phyloP scores from a whole-genome alignment of 257 asterid species.

The Solanum corneliomulleri region DNA sequence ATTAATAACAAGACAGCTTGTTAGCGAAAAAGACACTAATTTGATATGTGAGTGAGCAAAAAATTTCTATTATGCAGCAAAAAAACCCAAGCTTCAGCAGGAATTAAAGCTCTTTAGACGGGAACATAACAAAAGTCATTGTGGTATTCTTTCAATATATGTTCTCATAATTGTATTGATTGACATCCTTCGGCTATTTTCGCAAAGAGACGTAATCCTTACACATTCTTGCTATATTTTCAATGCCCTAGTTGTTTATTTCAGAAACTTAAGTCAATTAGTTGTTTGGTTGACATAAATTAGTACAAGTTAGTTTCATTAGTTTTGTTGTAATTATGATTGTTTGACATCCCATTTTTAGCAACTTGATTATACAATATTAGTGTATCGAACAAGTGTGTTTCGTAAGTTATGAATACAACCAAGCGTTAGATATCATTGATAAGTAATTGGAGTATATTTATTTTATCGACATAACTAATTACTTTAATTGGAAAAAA shows the following conservation, averaged over 20 bases:
- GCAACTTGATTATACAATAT: background rate
- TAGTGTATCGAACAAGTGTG: background rate
- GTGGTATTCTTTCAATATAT: constrained; percentile 56
- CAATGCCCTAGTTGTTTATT: constrained; percentile 11
- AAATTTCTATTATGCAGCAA: too few relatives aligned
- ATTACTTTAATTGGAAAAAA: background rate
- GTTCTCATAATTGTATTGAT: constrained; percentile 55
- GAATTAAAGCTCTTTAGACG: constrained; percentile 34
- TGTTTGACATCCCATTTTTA: background rate
- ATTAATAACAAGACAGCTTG: too few relatives aligned
- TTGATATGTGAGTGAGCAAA: too few relatives aligned
- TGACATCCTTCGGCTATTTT: constrained; percentile 63
- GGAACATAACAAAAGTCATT: constrained; percentile 32
- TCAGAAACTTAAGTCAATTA: constrained; percentile 24
- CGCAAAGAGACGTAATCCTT: constrained; percentile 42
- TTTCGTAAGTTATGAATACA: background rate
- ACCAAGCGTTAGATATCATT: background rate
- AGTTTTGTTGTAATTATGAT: constrained; percentile 32
- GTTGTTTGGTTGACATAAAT: constrained; percentile 25
- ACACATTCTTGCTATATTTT: background rate
- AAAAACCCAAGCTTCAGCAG: too few relatives aligned
- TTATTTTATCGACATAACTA: background rate
- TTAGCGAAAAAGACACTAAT: too few relatives aligned
- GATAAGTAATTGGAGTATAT: background rate
- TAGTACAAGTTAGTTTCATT: constrained; percentile 19